These are phyloP conservation scores for Pyrenophora graminea DNA, from an alignment of 2,329 filamentous ascomycete species.

Conservation along the genomic window DNA sequence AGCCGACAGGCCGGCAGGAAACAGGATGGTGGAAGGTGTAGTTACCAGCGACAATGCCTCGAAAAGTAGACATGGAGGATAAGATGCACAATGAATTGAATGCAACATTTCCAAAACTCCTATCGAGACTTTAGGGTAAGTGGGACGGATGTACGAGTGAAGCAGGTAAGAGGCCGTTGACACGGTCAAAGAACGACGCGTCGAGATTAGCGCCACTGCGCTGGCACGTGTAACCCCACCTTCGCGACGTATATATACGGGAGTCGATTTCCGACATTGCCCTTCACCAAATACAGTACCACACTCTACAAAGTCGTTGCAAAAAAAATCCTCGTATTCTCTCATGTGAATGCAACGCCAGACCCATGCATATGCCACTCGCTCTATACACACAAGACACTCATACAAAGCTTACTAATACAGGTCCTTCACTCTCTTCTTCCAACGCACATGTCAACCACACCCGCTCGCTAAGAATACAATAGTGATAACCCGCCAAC, in stretches of 20 bases:
- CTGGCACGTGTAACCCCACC: background rate
- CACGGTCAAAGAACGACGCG: background rate
- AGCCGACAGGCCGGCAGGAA: background rate
- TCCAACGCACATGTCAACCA: background rate
- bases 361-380: conserved; percentile 4
- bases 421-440: background rate
- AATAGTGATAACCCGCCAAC: background rate
- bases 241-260: background rate
- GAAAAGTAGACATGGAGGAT: conserved; percentile 42
- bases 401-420: background rate
- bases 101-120: conserved; percentile 5
- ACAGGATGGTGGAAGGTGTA: conserved; percentile 8
- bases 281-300: background rate
- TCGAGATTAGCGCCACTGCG: conserved; percentile 1
- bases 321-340: background rate
- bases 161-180: background rate
- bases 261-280: no score
- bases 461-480: background rate
- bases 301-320: background rate
- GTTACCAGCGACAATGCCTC: conserved; percentile 33
- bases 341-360: background rate
- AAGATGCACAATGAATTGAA: background rate
- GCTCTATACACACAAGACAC: conserved; percentile 1
- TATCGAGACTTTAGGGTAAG: background rate
- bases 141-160: background rate